Evolutionary conservation across 495 filamentous ascomycete genomes (phyloP).

Genomic region (Penicillium silybi): DNA sequence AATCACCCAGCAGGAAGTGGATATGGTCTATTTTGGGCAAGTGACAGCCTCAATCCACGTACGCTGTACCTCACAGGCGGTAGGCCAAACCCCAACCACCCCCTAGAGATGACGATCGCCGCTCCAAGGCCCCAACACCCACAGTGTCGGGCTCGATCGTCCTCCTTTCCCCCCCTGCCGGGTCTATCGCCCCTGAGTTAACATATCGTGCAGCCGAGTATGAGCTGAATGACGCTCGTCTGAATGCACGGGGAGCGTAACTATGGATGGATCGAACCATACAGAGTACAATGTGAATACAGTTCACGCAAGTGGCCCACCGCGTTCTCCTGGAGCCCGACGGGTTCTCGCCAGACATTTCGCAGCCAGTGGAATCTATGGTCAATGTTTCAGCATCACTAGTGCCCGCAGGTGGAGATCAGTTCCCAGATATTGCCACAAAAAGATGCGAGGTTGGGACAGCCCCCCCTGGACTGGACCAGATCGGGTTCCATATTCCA

Average conservation of each 20-base stretch:
- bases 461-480: not conserved
- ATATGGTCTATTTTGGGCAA: not conserved
- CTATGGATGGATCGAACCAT: slow-evolving; percentile 12
- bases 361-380: slow-evolving; percentile 18
- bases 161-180: slow-evolving; percentile 19
- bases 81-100: not conserved
- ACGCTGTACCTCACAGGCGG: not conserved
- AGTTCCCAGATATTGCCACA: not conserved
- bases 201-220: not conserved
- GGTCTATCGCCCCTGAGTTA: slow-evolving; percentile 15
- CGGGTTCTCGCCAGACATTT: slow-evolving; percentile 16
- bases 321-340: slow-evolving; percentile 1
- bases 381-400: slow-evolving; percentile 13
- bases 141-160: slow-evolving; percentile 22
- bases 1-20: slow-evolving; percentile 6
- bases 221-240: not conserved
- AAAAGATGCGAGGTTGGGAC: not conserved
- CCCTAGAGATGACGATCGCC: slow-evolving; percentile 22
- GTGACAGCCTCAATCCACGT: slow-evolving; percentile 9
- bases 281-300: slow-evolving; percentile 17
- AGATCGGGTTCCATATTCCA: not conserved
- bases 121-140: slow-evolving; percentile 20
- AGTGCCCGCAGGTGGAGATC: slow-evolving; percentile 16
- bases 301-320: slow-evolving; percentile 12
- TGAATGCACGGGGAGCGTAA: slow-evolving; percentile 4